phyloP scores from a whole-genome alignment of 352 stramenopile genomes.

The Aphanomyces astaci region DNA sequence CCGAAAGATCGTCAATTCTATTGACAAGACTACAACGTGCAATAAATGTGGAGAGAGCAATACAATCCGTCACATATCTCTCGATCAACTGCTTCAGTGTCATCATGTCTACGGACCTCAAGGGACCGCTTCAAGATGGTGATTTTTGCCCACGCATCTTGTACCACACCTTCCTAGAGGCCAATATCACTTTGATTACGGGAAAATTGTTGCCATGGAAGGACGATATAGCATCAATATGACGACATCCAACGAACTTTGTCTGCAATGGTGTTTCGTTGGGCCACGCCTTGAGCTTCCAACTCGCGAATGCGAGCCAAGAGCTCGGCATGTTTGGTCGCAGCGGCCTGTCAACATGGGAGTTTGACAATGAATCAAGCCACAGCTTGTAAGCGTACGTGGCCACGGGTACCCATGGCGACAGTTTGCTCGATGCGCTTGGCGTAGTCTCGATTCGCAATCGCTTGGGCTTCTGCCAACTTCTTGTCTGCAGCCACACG shows the following conservation, averaged over 20 bases:
- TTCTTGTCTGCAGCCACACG: conserved; percentile 67
- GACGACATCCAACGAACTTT: too few species aligned
- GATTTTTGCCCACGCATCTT: conserved; percentile 46
- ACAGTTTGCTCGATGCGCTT: conserved; percentile 82
- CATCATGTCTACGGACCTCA: conserved; percentile 42
- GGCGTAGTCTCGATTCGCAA: conserved; percentile 71
- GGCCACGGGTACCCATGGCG: conserved; percentile 61
- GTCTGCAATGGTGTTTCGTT: conserved; percentile 25
- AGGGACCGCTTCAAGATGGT: conserved; percentile 62
- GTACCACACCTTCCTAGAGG: conserved; percentile 28
- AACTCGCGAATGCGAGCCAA: conserved; percentile 34
- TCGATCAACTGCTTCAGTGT: too few species aligned
- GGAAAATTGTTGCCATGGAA: not conserved
- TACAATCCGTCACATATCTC: too few species aligned
- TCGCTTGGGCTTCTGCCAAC: conserved; percentile 70
- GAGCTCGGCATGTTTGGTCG: conserved; percentile 47
- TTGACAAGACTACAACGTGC: too few species aligned
- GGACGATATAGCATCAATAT: not conserved
- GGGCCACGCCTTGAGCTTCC: conserved; percentile 30
- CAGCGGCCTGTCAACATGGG: not conserved
- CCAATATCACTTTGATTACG: too few species aligned
- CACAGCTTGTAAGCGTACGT: conserved; percentile 24
- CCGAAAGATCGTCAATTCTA: too few species aligned
- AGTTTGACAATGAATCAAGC: not conserved
- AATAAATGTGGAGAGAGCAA: too few species aligned